phyloP scores from a whole-genome alignment of 2,329 filamentous ascomycete species.

The Hypocreales sp. region DNA sequence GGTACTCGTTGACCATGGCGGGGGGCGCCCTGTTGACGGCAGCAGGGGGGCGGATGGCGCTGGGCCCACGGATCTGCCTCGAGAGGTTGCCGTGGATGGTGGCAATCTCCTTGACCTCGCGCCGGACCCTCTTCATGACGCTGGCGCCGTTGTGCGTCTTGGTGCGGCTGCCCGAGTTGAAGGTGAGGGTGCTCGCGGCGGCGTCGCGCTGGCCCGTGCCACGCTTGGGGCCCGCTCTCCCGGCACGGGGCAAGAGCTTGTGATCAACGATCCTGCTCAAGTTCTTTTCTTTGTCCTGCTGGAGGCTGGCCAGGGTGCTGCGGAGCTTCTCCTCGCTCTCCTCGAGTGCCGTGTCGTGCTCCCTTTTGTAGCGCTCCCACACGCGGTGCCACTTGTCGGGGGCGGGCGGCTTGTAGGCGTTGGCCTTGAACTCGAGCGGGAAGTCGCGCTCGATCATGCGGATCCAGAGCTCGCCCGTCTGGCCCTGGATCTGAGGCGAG shows the following conservation, averaged over 20 bases:
- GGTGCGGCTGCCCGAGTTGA: conserved; percentile 32
- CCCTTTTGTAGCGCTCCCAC: conserved; percentile 52
- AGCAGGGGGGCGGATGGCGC: conserved; percentile 17
- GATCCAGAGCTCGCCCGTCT: conserved; percentile 61
- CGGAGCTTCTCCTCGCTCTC: conserved; percentile 44
- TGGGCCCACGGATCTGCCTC: conserved; percentile 10
- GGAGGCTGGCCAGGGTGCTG: conserved; percentile 39
- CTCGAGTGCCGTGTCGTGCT: conserved; percentile 40
- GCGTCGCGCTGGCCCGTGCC: conserved; percentile 13
- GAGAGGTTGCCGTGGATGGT: conserved; percentile 30
- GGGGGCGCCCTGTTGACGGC: conserved; percentile 33
- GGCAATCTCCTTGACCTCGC: conserved; percentile 39
- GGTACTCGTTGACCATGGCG: conserved; percentile 37
- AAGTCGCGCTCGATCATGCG: conserved; percentile 68
- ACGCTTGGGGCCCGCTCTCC: conserved; percentile 16
- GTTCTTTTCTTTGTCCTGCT: conserved; percentile 40
- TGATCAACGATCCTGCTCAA: conserved; percentile 40
- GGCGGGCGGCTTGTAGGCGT: conserved; percentile 49
- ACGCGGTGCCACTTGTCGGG: conserved; percentile 62
- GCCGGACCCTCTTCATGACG: conserved; percentile 38
- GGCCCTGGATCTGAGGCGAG: conserved; percentile 59
- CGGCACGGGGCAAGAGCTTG: conserved; percentile 26
- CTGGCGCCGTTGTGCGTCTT: conserved; percentile 35
- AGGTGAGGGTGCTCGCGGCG: conserved; percentile 21
- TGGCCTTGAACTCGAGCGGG: conserved; percentile 42